Evolutionary conservation across 768 basidiomycete species (phyloP).

Genomic region (Chalciporus chontae): DNA sequence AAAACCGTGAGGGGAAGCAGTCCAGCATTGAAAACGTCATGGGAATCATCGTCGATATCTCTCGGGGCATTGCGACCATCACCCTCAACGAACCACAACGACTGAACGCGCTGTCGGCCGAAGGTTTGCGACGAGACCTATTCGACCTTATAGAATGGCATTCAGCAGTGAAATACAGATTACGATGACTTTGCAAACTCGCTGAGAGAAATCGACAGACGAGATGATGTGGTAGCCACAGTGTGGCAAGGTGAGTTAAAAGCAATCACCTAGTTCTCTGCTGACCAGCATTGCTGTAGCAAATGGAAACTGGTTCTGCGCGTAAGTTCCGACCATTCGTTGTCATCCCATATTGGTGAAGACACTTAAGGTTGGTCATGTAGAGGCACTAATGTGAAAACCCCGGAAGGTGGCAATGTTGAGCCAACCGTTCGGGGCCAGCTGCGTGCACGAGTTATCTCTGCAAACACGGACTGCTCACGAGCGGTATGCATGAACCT

Average conservation of each 20-base stretch:
- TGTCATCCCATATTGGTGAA: not conserved
- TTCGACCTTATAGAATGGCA: too few relatives aligned
- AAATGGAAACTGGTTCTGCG: constrained; percentile 70
- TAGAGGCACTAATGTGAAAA: constrained; percentile 60
- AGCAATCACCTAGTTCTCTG: not conserved
- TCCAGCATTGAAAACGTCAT: constrained; percentile 19
- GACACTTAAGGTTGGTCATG: not conserved
- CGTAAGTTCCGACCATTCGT: constrained; percentile 42
- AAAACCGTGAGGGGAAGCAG: not conserved
- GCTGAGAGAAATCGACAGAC: constrained; percentile 53
- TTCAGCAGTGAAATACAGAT: constrained; percentile 36
- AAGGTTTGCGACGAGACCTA: constrained; percentile 36
- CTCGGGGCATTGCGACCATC: constrained; percentile 62
- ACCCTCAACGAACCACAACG: constrained; percentile 58
- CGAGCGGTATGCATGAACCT: constrained; percentile 48
- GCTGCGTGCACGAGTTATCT: constrained; percentile 44
- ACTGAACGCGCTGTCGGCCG: constrained; percentile 56
- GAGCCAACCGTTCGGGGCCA: constrained; percentile 40
- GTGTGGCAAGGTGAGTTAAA: constrained; percentile 58
- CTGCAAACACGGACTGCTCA: constrained; percentile 56
- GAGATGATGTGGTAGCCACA: constrained; percentile 60
- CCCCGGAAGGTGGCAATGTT: constrained; percentile 5
- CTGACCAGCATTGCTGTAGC: constrained; percentile 34
- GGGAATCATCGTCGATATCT: constrained; percentile 45
- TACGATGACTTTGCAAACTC: constrained; percentile 59